Evolutionary conservation across 306 rosid genomes (phyloP), one percentile per base, ranked within the genome.

Genomic region (Castanopsis chinensis): DNA sequence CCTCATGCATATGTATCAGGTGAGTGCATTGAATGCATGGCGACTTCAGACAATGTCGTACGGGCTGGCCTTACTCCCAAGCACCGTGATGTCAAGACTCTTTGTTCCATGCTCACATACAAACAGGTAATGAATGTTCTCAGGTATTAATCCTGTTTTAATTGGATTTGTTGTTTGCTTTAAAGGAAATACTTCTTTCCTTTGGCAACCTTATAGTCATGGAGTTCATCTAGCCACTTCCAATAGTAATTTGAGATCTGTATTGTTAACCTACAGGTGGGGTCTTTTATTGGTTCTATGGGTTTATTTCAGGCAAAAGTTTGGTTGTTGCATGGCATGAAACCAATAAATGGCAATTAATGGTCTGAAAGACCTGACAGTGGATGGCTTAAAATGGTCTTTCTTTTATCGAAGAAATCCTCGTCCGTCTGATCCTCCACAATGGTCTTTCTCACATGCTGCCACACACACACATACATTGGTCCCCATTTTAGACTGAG

Each of bases 11-110:
- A 95, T 79, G 71, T 93, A 71, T 84, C 79, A 1, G 99, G 99
- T 1, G 98, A 90, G 72, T 93, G 96, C 67, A 13, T 95, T 20
- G 98, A 95, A 75, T 95, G 99, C 84, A 95, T 95, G 99, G 99
- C 99, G 28, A 93, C 99, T 78, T 93, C 99, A 2, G 99, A 95
- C 88, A 95, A 95, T 61, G 99, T 95, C 53, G 96, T 95, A 25
- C 90, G 99, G 56, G 99, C 99, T 15, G 99, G 99, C 71, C 90
- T 95, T 43, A 93, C 99, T 73, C 98, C 99, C 64, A 95, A 95
- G 86, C 77, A 78, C 76, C 89, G 89, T 25, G 99, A 95, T 79
- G 98, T 95, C 56, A 85, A 78, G 43, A 91, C 99, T 78, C 96
- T 95, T 69, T 95, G 99, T 75, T 88, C 99, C 67, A 95, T 95